Conservation (phyloP, 2,329 filamentous ascomycete species). For the Hypoxylon sp. region DNA sequence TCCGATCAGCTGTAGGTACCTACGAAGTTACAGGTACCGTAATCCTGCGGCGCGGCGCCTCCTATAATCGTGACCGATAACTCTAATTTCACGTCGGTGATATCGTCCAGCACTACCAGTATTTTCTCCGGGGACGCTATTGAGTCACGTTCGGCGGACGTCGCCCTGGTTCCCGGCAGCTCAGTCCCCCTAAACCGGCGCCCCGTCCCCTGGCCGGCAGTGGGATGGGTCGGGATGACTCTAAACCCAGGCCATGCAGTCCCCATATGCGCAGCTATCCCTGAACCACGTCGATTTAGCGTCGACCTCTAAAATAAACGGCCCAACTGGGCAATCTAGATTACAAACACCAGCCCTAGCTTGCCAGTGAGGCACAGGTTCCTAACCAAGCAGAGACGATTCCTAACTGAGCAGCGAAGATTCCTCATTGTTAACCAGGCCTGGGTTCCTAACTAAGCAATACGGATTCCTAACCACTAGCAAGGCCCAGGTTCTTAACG, state of each 20-base stretch:
- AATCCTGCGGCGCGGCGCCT: slow-evolving; percentile 11
- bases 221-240: too few relatives aligned
- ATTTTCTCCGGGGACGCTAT: too few relatives aligned
- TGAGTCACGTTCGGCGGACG: not conserved
- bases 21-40: too few relatives aligned
- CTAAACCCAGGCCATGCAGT: not conserved
- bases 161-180: not conserved
- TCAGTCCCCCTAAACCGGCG: not conserved
- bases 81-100: not conserved
- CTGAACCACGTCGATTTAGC: not conserved
- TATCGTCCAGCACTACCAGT: not conserved
- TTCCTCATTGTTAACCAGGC: too few relatives aligned
- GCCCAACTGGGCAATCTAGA: not conserved
- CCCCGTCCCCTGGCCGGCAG: not conserved
- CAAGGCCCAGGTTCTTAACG: too few relatives aligned
- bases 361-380: too few relatives aligned
- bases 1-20: too few relatives aligned
- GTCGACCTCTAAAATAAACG: slow-evolving; percentile 8
- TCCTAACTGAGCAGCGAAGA: too few relatives aligned
- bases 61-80: slow-evolving; percentile 9
- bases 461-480: not conserved
- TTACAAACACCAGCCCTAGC: not conserved
- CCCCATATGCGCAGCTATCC: not conserved
- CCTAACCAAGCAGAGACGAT: too few relatives aligned
- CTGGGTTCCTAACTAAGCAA: too few relatives aligned